Evolutionary conservation across 2,329 filamentous ascomycete species (phyloP).

Genomic region (Penicillium sp.): DNA sequence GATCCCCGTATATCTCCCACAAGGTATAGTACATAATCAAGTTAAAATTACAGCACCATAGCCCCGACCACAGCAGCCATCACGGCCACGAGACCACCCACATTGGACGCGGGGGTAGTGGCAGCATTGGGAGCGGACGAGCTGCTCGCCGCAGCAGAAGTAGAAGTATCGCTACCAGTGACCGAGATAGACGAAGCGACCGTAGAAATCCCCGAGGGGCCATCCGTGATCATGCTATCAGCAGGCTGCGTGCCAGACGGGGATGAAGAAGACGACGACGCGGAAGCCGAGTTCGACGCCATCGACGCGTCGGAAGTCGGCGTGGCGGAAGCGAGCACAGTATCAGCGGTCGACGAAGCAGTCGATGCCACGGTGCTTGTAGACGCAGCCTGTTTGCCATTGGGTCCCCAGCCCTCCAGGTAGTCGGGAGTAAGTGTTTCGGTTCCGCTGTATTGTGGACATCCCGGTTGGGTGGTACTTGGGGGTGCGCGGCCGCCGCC

Average conservation of each 20-base stretch:
- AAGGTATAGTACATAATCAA: background rate
- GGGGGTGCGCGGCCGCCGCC: constrained; percentile 64
- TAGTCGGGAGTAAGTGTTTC: constrained; percentile 23
- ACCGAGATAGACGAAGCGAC: background rate
- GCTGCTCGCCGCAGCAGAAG: constrained; percentile 7
- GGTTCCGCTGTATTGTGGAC: constrained; percentile 35
- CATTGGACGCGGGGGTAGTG: constrained; percentile 3
- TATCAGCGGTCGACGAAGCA: constrained; percentile 1
- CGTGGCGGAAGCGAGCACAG: background rate
- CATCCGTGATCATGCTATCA: constrained; percentile 9
- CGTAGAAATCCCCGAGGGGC: background rate
- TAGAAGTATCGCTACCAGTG: constrained; percentile 1
- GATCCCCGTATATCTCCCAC: background rate
- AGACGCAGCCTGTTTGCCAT: constrained; percentile 17
- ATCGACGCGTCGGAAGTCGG: background rate
- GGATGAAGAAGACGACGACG: background rate
- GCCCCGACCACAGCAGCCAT: constrained; percentile 13
- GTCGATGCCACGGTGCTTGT: constrained; percentile 12
- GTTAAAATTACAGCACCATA: constrained; percentile 13
- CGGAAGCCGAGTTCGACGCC: background rate
- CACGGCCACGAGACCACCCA: constrained; percentile 12
- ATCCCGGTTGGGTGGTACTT: constrained; percentile 63
- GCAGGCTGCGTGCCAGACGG: background rate
- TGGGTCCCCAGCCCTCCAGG: constrained; percentile 22
- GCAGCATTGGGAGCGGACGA: constrained; percentile 14